phyloP scores from a whole-genome alignment of 352 stramenopile species.

The Globisporangium cylindrosporum region DNA sequence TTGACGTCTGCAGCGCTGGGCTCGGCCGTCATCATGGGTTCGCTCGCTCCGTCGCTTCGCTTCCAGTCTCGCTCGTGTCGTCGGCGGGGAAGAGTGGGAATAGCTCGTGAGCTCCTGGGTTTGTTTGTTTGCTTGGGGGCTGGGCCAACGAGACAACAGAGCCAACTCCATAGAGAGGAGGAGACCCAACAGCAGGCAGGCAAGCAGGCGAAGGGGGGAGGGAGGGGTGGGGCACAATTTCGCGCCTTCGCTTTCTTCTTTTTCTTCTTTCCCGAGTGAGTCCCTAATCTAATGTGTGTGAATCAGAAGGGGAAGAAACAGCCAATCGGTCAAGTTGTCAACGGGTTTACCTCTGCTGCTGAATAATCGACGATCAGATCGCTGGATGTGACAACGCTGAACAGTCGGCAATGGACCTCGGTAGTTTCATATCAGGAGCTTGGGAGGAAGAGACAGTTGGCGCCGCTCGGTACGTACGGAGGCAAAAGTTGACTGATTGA shows the following conservation, averaged over 20 bases:
- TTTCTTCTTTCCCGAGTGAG: neutral
- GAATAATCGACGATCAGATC: constrained; percentile 4
- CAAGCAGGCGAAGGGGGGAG: neutral
- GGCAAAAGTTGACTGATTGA: constrained; percentile 3
- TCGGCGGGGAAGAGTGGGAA: constrained; percentile 10
- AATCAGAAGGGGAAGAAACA: constrained; percentile 20
- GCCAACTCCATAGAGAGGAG: neutral
- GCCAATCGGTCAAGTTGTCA: constrained; percentile 21
- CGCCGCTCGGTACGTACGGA: constrained; percentile 1
- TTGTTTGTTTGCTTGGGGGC: neutral
- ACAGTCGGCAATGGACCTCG: neutral
- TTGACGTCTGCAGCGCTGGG: constrained; percentile 49
- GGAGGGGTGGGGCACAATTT: constrained; percentile 13
- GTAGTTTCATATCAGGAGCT: constrained; percentile 11
- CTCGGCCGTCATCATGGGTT: constrained; percentile 59
- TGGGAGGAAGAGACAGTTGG: constrained; percentile 13
- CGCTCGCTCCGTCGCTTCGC: neutral
- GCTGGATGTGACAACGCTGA: too few species aligned
- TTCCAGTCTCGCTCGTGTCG: constrained; percentile 7
- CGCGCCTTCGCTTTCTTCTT: constrained; percentile 1
- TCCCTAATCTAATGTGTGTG: constrained; percentile 1
- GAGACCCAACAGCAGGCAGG: neutral
- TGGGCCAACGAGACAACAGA: constrained; percentile 4
- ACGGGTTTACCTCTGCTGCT: constrained; percentile 7
- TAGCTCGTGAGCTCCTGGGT: constrained; percentile 5